phyloP scores from a whole-genome alignment of 768 basidiomycete species.

The Rubroboletus pulcherrimus region DNA sequence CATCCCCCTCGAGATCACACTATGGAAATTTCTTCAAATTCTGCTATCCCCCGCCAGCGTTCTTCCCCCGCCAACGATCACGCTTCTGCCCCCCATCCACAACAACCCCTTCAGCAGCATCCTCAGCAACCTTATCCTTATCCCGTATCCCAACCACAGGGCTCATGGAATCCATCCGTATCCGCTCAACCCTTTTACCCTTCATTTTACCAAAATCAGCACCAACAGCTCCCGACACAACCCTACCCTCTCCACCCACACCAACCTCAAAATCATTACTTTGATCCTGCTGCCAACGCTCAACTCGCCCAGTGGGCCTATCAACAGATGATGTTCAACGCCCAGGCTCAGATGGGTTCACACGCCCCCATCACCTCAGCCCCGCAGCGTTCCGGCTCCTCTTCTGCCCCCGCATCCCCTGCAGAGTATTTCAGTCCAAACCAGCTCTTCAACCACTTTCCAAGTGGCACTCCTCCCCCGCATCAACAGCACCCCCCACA shows the following conservation, averaged over 20 bases:
- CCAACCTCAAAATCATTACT: constrained; percentile 56
- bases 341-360: constrained; percentile 42
- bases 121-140: constrained; percentile 53
- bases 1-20: constrained; percentile 57
- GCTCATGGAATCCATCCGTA: constrained; percentile 65
- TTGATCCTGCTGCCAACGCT: constrained; percentile 71
- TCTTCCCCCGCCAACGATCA: constrained; percentile 59
- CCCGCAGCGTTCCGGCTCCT: constrained; percentile 38
- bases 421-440: constrained; percentile 58
- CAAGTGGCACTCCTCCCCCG: constrained; percentile 67
- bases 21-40: constrained; percentile 53
- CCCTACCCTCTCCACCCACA: constrained; percentile 43
- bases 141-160: constrained; percentile 67
- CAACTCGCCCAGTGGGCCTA: constrained; percentile 85
- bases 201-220: constrained; percentile 70
- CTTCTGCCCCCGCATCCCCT: constrained; percentile 36
- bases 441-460: constrained; percentile 63
- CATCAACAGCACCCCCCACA: constrained; percentile 40
- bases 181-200: constrained; percentile 73
- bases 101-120: constrained; percentile 20
- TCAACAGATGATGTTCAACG: constrained; percentile 86
- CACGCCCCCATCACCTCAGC: constrained; percentile 23
- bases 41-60: constrained; percentile 52
- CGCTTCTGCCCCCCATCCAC: constrained; percentile 29
- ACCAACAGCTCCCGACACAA: constrained; percentile 49